Evolutionary conservation across 2,329 filamentous ascomycete species (phyloP).

Genomic region (Paracorniculantispora psalliotae): DNA sequence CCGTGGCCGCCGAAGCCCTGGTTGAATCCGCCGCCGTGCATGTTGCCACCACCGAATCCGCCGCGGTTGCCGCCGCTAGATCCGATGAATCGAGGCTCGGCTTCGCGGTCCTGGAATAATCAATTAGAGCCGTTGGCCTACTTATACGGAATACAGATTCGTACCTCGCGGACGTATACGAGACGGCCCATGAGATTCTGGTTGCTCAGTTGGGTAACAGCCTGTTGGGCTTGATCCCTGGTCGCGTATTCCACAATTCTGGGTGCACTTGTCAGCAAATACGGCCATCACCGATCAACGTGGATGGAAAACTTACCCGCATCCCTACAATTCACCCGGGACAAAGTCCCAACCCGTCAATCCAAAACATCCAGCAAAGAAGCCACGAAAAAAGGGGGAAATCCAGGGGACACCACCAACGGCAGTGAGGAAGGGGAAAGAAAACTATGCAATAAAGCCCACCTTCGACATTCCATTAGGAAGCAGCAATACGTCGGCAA

Average conservation of each 20-base stretch:
- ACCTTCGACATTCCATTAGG: constrained; percentile 99
- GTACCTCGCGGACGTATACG: constrained; percentile 95
- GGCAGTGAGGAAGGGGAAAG: constrained; percentile 26
- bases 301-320: constrained; percentile 69
- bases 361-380: constrained; percentile 82
- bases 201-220: constrained; percentile 96
- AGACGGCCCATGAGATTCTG: constrained; percentile 98
- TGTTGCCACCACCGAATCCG: constrained; percentile 38
- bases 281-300: constrained; percentile 1
- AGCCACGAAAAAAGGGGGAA: constrained; percentile 54
- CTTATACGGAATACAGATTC: background rate
- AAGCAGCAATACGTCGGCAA: constrained; percentile 98
- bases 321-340: constrained; percentile 94
- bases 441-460: constrained; percentile 87
- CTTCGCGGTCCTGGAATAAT: constrained; percentile 76
- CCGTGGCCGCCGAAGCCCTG: constrained; percentile 49
- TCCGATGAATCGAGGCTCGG: constrained; percentile 91
- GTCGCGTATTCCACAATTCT: constrained; percentile 99
- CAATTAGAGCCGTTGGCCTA: constrained; percentile 13
- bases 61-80: constrained; percentile 59
- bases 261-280: constrained; percentile 26
- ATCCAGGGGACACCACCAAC: constrained; percentile 32
- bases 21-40: constrained; percentile 50
- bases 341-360: constrained; percentile 97
- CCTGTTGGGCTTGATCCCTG: constrained; percentile 96